Percentiles rank a stretch among this genome's conserved stretches.
These are phyloP conservation scores for Penicillium simplicissimum DNA, from an alignment of 495 filamentous ascomycete species.

Conservation along the genomic window DNA sequence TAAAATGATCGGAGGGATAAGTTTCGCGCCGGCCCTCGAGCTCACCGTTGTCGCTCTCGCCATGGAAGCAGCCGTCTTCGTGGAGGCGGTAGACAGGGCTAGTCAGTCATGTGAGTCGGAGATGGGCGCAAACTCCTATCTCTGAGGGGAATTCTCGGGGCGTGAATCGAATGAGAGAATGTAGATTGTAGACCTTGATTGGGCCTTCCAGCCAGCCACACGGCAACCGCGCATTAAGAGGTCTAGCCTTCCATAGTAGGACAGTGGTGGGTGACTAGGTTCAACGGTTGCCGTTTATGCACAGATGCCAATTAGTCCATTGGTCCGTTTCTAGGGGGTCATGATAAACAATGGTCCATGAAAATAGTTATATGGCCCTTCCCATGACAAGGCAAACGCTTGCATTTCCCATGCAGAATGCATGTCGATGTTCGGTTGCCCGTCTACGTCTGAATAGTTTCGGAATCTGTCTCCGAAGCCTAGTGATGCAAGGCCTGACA, in stretches of 20 bases:
- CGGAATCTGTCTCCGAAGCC: not conserved
- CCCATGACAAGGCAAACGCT: not conserved
- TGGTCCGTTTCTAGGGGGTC: not conserved
- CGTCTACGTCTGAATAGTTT: not conserved
- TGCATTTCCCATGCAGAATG: not conserved
- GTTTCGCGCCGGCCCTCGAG: not conserved
- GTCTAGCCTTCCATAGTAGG: no score
- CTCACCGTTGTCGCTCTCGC: not conserved
- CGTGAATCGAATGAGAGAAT: not conserved
- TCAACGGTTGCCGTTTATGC: not conserved
- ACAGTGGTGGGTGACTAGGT: no score
- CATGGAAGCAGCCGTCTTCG: not conserved
- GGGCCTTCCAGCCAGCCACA: not conserved
- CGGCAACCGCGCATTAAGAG: not conserved
- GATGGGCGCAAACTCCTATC: no score
- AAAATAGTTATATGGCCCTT: not conserved
- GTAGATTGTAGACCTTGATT: not conserved
- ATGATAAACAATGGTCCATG: no score
- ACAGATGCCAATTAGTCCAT: not conserved
- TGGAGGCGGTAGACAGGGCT: not conserved
- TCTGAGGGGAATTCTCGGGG: no score
- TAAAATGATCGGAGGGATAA: not conserved
- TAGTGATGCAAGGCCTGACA: not conserved
- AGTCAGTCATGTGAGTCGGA: constrained; percentile 5
- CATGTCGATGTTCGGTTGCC: not conserved